Conservation (phyloP, 2,329 filamentous ascomycete species). For the Arthrobotrys megalospora region DNA sequence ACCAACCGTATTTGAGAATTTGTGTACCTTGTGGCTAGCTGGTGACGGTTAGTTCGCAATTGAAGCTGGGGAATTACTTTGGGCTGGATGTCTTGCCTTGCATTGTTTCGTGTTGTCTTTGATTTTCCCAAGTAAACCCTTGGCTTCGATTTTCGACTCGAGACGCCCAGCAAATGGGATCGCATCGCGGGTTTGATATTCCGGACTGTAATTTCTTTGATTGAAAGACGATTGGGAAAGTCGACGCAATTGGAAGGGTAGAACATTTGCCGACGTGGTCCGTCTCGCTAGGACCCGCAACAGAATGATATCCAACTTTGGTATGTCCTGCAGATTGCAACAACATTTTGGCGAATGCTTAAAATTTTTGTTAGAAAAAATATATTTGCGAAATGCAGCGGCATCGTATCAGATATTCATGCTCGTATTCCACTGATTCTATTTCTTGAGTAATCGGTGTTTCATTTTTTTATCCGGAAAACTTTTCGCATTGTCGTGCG, state of each 20-base stretch:
- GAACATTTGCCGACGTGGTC: slow-evolving; percentile 61
- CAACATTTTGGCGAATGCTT: slow-evolving; percentile 13
- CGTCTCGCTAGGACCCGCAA: slow-evolving; percentile 61
- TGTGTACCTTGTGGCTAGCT: slow-evolving; percentile 23
- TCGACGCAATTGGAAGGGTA: slow-evolving; percentile 50
- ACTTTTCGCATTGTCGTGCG: background rate
- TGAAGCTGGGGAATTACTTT: slow-evolving; percentile 23
- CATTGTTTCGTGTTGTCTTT: slow-evolving; percentile 60
- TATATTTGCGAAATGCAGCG: slow-evolving; percentile 17
- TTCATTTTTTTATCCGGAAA: slow-evolving; percentile 4
- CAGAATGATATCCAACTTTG: slow-evolving; percentile 32
- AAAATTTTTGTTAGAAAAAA: slow-evolving; percentile 9
- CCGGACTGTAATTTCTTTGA: slow-evolving; percentile 7
- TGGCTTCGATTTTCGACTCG: slow-evolving; percentile 17
- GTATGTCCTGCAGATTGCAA: slow-evolving; percentile 11
- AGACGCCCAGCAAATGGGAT: slow-evolving; percentile 45
- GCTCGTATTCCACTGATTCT: background rate
- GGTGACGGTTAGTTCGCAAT: slow-evolving; percentile 24
- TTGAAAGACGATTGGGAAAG: slow-evolving; percentile 46
- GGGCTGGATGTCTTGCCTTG: slow-evolving; percentile 53
- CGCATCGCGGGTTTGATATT: slow-evolving; percentile 22
- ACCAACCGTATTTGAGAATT: slow-evolving; percentile 20
- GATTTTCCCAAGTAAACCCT: slow-evolving; percentile 14
- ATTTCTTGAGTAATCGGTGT: background rate
- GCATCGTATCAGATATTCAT: background rate